Conservation (phyloP, 1,139 yeast genomes). For the Pichia sp. region DNA sequence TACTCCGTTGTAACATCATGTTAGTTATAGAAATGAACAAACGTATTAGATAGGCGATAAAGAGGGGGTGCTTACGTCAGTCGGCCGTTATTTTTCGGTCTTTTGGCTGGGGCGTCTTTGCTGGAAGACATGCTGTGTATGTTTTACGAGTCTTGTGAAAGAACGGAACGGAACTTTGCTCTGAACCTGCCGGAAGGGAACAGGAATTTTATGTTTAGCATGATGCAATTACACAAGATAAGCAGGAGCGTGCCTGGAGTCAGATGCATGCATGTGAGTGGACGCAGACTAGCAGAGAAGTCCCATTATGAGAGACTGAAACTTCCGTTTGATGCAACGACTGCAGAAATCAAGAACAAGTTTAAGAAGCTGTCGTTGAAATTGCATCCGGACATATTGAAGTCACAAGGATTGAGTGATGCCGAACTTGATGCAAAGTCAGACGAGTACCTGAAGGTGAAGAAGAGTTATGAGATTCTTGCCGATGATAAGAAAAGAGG, state of each 20-base stretch:
- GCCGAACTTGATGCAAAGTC: slow-evolving; percentile 43
- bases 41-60: too few species aligned
- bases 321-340: slow-evolving; percentile 47
- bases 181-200: too few species aligned
- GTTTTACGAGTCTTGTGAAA: too few species aligned
- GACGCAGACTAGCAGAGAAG: not conserved
- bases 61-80: not conserved
- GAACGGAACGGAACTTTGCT: too few species aligned
- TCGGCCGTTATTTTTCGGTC: not conserved
- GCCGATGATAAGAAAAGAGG: slow-evolving; percentile 46
- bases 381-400: slow-evolving; percentile 69
- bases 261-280: slow-evolving; percentile 3
- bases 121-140: too few species aligned
- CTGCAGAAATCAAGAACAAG: slow-evolving; percentile 58
- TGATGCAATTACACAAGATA: not conserved
- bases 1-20: too few species aligned
- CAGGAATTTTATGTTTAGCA: not conserved
- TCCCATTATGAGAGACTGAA: slow-evolving; percentile 60
- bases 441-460: slow-evolving; percentile 54
- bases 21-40: too few species aligned
- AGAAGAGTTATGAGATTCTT: slow-evolving; percentile 65
- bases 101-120: not conserved
- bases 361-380: slow-evolving; percentile 64
- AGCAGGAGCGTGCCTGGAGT: not conserved
- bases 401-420: slow-evolving; percentile 38